These are phyloP conservation scores for Paecilomyces sp. DNA, from an alignment of 2,329 filamentous ascomycete genomes.

Conservation along the genomic window DNA sequence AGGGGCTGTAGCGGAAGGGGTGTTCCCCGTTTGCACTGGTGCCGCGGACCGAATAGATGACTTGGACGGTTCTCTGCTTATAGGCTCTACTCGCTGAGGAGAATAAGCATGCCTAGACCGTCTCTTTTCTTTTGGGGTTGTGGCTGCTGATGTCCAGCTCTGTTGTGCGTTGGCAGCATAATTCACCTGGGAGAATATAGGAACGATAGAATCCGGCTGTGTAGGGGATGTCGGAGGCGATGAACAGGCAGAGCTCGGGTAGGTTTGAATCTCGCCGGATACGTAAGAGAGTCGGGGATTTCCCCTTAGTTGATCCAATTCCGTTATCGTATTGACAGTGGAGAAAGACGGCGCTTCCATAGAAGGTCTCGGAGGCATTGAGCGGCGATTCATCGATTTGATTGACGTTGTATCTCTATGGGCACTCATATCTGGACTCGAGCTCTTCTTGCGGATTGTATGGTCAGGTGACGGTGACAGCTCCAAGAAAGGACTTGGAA, in stretches of 20 bases:
- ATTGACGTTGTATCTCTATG: slow-evolving; percentile 2
- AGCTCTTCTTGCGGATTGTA: slow-evolving; percentile 5
- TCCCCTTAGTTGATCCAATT: slow-evolving; percentile 13
- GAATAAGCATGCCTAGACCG: slow-evolving; percentile 17
- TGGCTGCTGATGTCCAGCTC: slow-evolving; percentile 6
- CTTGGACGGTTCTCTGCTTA: slow-evolving; percentile 12
- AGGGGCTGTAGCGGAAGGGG: slow-evolving; percentile 28
- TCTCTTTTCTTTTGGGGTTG: slow-evolving; percentile 15
- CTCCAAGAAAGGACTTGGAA: slow-evolving; percentile 5
- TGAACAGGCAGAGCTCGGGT: slow-evolving; percentile 2
- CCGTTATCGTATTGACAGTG: slow-evolving; percentile 10
- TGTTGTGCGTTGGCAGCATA: slow-evolving; percentile 10
- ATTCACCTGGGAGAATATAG: slow-evolving; percentile 8
- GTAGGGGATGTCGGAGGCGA: slow-evolving; percentile 7
- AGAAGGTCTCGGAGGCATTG: slow-evolving; percentile 9
- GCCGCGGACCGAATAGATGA: slow-evolving; percentile 15
- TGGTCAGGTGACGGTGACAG: not conserved
- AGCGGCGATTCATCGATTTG: slow-evolving; percentile 11
- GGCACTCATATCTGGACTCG: slow-evolving; percentile 2
- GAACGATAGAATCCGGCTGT: slow-evolving; percentile 5
- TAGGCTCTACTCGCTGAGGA: slow-evolving; percentile 5
- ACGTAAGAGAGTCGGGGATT: slow-evolving; percentile 14
- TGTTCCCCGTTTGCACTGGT: slow-evolving; percentile 18
- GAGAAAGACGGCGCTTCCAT: slow-evolving; percentile 14
- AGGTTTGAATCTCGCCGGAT: slow-evolving; percentile 17